Evolutionary conservation across 306 rosid genomes (phyloP), one percentile per base, ranked within the genome.

Genomic region (Luffa aegyptiaca): DNA sequence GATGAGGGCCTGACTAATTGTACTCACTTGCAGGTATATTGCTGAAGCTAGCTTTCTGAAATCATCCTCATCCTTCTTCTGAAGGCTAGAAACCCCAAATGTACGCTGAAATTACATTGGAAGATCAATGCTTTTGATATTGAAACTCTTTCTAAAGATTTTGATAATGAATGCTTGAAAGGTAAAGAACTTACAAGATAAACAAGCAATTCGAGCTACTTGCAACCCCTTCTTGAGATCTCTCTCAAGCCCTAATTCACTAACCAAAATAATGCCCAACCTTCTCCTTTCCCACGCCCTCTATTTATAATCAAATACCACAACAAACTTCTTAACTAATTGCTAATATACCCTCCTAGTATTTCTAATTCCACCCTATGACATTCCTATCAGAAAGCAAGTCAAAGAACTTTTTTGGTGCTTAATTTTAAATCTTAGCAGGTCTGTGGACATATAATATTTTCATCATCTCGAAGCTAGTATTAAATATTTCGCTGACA

Each of bases 11-110:
- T 92, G 97, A 59, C 97, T 92, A 52, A 90, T 84, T 65, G 85
- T 90, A 80, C 97, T 92, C 80, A 92, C 97, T 90, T 92, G 95
- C 62, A 92, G 90, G 84, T 90, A 92, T 66, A 92, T 77, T 41
- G 92, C 95, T 3, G 95, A 86, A 31, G 95, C 93, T 71, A 92
- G 92, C 87, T 85, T 93, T 81, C 93, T 81, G 3, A 80, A 46
- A 87, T 80, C 87, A 33, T 87, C 89, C 55, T 39, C 51, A 41
- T 84, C 84, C 62, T 76, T 37, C 45, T 76, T 56, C 44, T 82
- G 88, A 80, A 93, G 94, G 86, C 93, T 91, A 20, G 88, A 45
- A 21, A 93, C 97, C 86, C 97, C 97, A 78, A 91, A 93, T n/a
- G 82, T 85, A 21, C 82, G 76, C 96, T 93, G 88, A 75, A 84